These are phyloP conservation scores for Striga asiatica DNA, from an alignment of 257 asterid species.

Conservation along the genomic window DNA sequence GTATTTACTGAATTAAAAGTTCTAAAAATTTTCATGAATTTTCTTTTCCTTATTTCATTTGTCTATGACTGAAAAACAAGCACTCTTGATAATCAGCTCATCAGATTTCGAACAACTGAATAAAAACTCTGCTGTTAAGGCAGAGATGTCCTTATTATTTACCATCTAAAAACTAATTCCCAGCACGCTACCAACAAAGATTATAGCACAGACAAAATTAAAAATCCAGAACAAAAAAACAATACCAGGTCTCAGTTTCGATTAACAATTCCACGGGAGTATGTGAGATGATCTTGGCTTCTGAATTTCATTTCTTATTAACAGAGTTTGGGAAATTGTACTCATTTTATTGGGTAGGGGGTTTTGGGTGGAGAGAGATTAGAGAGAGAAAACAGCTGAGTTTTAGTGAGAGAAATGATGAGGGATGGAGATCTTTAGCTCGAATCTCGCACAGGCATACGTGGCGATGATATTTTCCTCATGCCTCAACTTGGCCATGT, in stretches of 20 bases:
- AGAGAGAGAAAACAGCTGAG: constrained; percentile 16
- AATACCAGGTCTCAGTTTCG: constrained; percentile 15
- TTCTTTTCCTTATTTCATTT: too few relatives aligned
- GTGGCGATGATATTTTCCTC: constrained; percentile 42
- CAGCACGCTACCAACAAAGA: background rate
- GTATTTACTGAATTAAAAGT: too few relatives aligned
- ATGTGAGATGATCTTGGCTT: background rate
- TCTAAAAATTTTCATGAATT: too few relatives aligned
- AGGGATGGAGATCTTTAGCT: constrained; percentile 45
- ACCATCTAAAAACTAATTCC: background rate
- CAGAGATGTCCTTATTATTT: background rate
- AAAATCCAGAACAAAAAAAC: background rate
- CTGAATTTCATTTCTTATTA: background rate
- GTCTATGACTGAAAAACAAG: too few relatives aligned
- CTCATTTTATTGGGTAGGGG: constrained; percentile 10
- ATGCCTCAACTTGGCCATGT: constrained; percentile 20
- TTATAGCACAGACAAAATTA: background rate
- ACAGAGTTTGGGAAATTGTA: background rate
- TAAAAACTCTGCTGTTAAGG: background rate
- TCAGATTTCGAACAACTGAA: background rate
- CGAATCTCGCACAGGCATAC: constrained; percentile 41
- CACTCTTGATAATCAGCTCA: background rate
- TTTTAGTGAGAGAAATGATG: background rate
- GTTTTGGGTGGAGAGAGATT: constrained; percentile 36
- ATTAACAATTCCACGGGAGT: background rate